Conservation (phyloP, 2,329 filamentous ascomycete genomes). For the Parascedosporium putredinis region DNA sequence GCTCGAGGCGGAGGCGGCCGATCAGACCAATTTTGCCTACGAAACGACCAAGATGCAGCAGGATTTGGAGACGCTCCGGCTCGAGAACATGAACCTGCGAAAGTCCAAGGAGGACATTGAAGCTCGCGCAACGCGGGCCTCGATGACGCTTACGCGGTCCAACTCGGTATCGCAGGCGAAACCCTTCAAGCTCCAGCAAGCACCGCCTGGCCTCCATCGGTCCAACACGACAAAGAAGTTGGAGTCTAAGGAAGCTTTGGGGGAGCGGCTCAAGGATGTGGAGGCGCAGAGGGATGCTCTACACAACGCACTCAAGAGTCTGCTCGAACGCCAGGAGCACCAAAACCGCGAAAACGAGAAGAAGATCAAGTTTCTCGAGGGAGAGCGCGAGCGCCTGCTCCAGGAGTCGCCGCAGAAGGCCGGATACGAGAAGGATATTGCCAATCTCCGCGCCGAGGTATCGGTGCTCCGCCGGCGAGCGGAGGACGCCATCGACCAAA, state of each 20-base stretch:
- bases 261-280: conserved; percentile 80
- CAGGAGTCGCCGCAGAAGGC: conserved; percentile 59
- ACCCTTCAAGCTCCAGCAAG: conserved; percentile 17
- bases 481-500: conserved; percentile 88
- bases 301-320: conserved; percentile 73
- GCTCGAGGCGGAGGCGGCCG: conserved; percentile 62
- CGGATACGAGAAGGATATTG: conserved; percentile 77
- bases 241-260: conserved; percentile 58
- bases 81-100: conserved; percentile 53
- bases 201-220: conserved; percentile 4
- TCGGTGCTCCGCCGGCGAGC: conserved; percentile 74
- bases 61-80: conserved; percentile 62
- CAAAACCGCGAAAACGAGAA: conserved; percentile 79
- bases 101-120: conserved; percentile 22
- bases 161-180: conserved; percentile 23
- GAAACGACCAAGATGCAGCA: conserved; percentile 81
- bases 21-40: conserved; percentile 64
- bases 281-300: conserved; percentile 89
- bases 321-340: conserved; percentile 76
- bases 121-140: conserved; percentile 9
- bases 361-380: conserved; percentile 64
- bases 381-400: conserved; percentile 65
- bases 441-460: conserved; percentile 71
- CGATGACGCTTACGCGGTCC: conserved; percentile 11
- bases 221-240: conserved; percentile 16